A percentile compares a stretch with the other conserved stretches of the same genome.
phyloP scores from a whole-genome alignment of 345 rosid genomes.

The Mallotus nudiflorus region DNA sequence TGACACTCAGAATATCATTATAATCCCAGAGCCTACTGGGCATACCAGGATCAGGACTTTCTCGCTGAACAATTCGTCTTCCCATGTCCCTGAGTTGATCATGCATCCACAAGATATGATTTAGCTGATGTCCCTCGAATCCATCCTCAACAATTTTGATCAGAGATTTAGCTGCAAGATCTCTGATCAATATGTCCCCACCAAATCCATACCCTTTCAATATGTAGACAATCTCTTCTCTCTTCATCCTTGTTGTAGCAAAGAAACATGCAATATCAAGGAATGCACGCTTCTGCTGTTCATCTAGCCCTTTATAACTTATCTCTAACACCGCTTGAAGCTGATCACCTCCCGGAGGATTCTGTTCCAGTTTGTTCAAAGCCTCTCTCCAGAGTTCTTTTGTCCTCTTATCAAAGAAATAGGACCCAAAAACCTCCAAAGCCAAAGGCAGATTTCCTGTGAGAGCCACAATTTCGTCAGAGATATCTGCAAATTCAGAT shows the following conservation, averaged over 20 bases:
- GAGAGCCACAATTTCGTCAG: slow-evolving; percentile 43
- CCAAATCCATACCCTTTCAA: slow-evolving; percentile 58
- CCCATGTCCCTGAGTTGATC: slow-evolving; percentile 86
- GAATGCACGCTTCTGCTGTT: slow-evolving; percentile 46
- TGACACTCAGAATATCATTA: slow-evolving; percentile 38
- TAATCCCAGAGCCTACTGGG: slow-evolving; percentile 69
- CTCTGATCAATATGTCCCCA: slow-evolving; percentile 43
- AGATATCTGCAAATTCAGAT: slow-evolving; percentile 14
- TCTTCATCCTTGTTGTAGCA: slow-evolving; percentile 27
- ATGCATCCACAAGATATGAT: slow-evolving; percentile 64
- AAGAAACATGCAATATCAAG: slow-evolving; percentile 77
- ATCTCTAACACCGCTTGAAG: slow-evolving; percentile 49
- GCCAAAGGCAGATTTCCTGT: slow-evolving; percentile 67
- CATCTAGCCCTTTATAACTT: slow-evolving; percentile 55
- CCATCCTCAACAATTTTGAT: slow-evolving; percentile 35
- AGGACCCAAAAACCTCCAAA: slow-evolving; percentile 71
- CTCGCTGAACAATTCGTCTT: slow-evolving; percentile 45
- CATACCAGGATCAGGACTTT: slow-evolving; percentile 35
- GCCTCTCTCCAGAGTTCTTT: slow-evolving; percentile 51
- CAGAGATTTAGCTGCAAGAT: slow-evolving; percentile 54
- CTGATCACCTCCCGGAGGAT: slow-evolving; percentile 11
- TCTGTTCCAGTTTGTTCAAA: slow-evolving; percentile 34
- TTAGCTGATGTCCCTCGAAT: too few species aligned
- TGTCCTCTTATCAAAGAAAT: slow-evolving; percentile 48
- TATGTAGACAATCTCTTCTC: slow-evolving; percentile 44